Percentiles rank a stretch among this genome's conserved stretches.
These are phyloP conservation scores for Aurantiochytrium sp. DNA, from an alignment of 108 stramenopile genomes.

Conservation along the genomic window DNA sequence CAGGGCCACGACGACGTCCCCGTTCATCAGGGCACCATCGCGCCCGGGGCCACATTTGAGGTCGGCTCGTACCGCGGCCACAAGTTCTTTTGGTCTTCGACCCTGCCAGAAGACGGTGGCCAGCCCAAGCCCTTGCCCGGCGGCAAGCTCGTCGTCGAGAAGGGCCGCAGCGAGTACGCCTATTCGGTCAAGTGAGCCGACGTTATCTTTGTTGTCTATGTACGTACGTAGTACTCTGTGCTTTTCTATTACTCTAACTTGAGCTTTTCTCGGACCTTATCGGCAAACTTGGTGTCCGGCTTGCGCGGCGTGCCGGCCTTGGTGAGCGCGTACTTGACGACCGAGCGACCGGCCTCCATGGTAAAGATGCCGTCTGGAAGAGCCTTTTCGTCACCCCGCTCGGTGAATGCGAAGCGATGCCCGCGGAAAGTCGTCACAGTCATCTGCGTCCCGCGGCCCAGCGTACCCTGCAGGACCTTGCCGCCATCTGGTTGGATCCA, in stretches of 20 bases:
- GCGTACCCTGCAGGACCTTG: not conserved
- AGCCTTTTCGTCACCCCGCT: not conserved
- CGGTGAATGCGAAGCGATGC: not conserved
- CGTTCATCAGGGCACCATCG: not conserved
- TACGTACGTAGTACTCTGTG: too few species aligned
- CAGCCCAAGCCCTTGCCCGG: not conserved
- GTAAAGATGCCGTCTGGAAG: not conserved
- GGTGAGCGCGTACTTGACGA: not conserved
- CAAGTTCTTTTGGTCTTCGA: constrained; percentile 9
- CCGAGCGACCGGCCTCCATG: not conserved
- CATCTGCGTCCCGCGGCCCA: not conserved
- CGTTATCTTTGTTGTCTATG: too few species aligned
- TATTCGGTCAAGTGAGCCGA: not conserved
- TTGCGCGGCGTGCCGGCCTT: not conserved
- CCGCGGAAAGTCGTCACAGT: not conserved
- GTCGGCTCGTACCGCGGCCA: constrained; percentile 5
- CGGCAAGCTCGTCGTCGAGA: not conserved
- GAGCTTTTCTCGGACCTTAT: not conserved
- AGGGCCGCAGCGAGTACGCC: not conserved
- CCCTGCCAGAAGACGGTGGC: not conserved
- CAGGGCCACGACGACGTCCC: not conserved
- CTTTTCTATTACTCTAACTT: not conserved
- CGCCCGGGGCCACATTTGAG: not conserved
- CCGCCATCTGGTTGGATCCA: not conserved
- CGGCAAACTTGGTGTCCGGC: not conserved